Percentiles rank a stretch among this genome's conserved stretches.
phyloP scores from a whole-genome alignment of 768 basidiomycete genomes.

The Tubosaeta brunneosetosa region DNA sequence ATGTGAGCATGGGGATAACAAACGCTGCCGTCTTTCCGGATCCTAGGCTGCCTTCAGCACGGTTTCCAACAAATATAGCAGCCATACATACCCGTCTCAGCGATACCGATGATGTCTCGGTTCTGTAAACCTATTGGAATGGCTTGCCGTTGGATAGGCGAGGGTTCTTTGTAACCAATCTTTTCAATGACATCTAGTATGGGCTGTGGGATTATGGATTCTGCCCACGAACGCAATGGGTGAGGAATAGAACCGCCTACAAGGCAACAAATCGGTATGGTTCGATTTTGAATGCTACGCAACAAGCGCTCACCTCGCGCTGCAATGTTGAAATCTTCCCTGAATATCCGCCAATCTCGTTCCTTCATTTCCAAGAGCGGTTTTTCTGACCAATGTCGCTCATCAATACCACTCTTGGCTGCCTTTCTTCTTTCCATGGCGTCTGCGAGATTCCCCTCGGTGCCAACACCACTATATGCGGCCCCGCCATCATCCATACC shows the following conservation, averaged over 20 bases:
- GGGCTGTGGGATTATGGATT: conserved; percentile 73
- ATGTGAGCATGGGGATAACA: conserved; percentile 95
- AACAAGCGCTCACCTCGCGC: conserved; percentile 60
- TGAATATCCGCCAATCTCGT: conserved; percentile 97
- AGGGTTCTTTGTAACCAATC: conserved; percentile 96
- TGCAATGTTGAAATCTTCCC: conserved; percentile 96
- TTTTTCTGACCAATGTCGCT: conserved; percentile 98
- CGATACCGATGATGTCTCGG: conserved; percentile 96
- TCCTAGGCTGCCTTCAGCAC: conserved; percentile 43
- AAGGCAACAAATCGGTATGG: not conserved
- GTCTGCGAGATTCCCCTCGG: conserved; percentile 65
- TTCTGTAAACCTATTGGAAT: conserved; percentile 98
- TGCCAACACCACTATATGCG: conserved; percentile 27
- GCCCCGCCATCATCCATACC: conserved; percentile 80
- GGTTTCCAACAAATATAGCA: not conserved
- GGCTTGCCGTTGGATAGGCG: conserved; percentile 95
- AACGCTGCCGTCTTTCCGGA: conserved; percentile 99
- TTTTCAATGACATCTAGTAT: conserved; percentile 82
- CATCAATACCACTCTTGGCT: conserved; percentile 78
- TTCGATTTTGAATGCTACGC: not conserved
- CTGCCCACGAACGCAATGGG: conserved; percentile 88
- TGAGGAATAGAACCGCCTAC: conserved; percentile 90
- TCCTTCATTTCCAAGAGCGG: conserved; percentile 88
- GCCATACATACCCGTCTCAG: conserved; percentile 77
- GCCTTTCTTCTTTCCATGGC: conserved; percentile 79